A percentile compares a stretch with the other conserved stretches of the same genome.
Conservation (phyloP, 164 flowering plant genomes). For the Houttuynia cordata region DNA sequence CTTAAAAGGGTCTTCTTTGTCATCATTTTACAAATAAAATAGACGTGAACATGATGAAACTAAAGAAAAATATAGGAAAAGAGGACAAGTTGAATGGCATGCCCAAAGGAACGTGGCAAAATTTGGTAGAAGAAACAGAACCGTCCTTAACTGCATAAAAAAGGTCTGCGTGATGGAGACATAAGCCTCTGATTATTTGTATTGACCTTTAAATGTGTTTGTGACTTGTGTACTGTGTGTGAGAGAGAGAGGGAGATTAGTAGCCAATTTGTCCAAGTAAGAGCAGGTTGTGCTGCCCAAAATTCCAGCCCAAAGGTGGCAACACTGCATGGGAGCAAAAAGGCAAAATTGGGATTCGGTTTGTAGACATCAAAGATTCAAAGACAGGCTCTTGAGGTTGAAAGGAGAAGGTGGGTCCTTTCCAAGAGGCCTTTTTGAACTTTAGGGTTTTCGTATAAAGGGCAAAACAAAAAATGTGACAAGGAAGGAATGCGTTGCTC, state of each 20-base stretch:
- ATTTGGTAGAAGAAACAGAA: slow-evolving; percentile 7
- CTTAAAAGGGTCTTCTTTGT: too few species aligned
- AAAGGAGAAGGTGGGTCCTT: slow-evolving; percentile 25
- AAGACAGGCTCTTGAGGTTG: slow-evolving; percentile 17
- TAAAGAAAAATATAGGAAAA: too few species aligned
- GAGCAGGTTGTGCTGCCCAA: slow-evolving; percentile 24
- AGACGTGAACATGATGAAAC: too few species aligned
- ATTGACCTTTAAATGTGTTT: slow-evolving; percentile 19
- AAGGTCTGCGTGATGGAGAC: slow-evolving; percentile 25
- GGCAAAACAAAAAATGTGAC: slow-evolving; percentile 34
- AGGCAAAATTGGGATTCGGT: background rate
- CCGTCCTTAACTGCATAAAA: slow-evolving; percentile 2
- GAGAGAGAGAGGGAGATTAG: background rate
- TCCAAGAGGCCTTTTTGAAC: slow-evolving; percentile 23
- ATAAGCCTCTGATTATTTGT: slow-evolving; percentile 21
- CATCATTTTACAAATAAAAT: too few species aligned
- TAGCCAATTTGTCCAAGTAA: slow-evolving; percentile 12
- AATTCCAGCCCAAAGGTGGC: slow-evolving; percentile 18
- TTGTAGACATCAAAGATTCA: slow-evolving; percentile 13
- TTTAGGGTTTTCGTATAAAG: slow-evolving; percentile 31
- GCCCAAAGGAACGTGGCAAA: slow-evolving; percentile 11
- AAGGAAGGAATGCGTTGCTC: slow-evolving; percentile 57
- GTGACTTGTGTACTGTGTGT: too few species aligned
- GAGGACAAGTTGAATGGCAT: background rate
- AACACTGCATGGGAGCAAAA: background rate